Conservation (phyloP, 345 rosid genomes). For the Eucalyptus decipiens region DNA sequence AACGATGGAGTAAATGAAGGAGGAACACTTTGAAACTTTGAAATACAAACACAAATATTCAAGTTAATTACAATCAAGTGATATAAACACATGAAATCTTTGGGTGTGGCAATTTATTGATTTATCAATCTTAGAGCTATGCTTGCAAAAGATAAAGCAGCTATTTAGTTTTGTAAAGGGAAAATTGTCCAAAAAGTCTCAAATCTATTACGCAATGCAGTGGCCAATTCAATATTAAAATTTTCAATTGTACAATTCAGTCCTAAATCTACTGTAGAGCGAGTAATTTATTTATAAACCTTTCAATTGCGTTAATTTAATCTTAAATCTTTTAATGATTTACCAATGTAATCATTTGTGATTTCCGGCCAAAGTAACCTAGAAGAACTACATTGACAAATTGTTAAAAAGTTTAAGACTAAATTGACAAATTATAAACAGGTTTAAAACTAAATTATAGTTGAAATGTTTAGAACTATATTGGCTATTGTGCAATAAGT, state of each 20-base stretch:
- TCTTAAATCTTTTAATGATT: neutral
- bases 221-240: rapidly evolving
- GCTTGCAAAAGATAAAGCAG: neutral
- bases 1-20: neutral
- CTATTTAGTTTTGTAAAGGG: neutral
- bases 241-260: neutral
- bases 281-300: rapidly evolving
- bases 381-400: rapidly evolving
- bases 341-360: no score
- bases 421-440: no score
- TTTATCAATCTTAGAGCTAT: neutral
- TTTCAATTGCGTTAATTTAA: no score
- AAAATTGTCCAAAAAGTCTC: no score
- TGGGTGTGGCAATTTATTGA: neutral
- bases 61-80: neutral
- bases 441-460: no score
- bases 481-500: rapidly evolving
- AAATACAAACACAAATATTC: neutral
- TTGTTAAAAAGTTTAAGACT: no score
- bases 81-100: neutral
- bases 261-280: rapidly evolving
- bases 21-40: neutral
- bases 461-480: no score
- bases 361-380: neutral
- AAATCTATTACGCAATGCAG: rapidly evolving